Base-by-base conservation (phyloP, 2,329 filamentous ascomycete genomes). In the Venturiaceae sp. region DNA sequence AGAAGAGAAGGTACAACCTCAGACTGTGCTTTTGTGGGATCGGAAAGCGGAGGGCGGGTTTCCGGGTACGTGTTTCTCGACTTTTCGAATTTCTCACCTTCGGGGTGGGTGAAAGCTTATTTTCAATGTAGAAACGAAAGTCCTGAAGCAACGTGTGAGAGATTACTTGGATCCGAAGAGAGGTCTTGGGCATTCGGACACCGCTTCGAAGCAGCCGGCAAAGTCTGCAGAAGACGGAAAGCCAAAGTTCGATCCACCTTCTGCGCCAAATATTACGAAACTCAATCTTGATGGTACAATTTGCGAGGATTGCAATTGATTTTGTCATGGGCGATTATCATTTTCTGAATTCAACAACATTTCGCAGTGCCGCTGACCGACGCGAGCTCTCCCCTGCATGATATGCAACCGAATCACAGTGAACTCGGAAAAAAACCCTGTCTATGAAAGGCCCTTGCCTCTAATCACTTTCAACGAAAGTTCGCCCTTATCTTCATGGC, bases 21-120 rank as follows among this genome's bases (percentile, higher is more conserved):
- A 76, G 62, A 76, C 81, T 58, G 81, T 79, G 32, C 68, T 87
- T 2, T 76, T 97, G 33, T 99, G 94, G 94, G 90, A 97, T 76
- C 82, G 94, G 62, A 95, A 91, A 70, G 69, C 74, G 3, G 86
- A 96, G 68, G 89, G 89, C 32, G 92, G 94, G 0, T 99, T 99
- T 72, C 94, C 92, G 61, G 82, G 82, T 82, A 75, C 52, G 64
- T 57, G 36, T 14, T 21, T 44, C n/a, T 23, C 26, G 14, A 16
- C 5, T 37, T 11, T 52, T 33, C 55, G 47, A 44, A 67, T 63
- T 41, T 60, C 36, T 28, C 33, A 5, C 28, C 5, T 36, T 6
- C 46, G 11, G 30, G 52, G 30, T 28, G 6, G 30, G 28, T 55
- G 36, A 54, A 37, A 8, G 32, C 47, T 39, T n/a, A 5, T 36